Evolutionary conservation across 441 rosid genomes (phyloP).

Genomic region (Adansonia madagascariensis): DNA sequence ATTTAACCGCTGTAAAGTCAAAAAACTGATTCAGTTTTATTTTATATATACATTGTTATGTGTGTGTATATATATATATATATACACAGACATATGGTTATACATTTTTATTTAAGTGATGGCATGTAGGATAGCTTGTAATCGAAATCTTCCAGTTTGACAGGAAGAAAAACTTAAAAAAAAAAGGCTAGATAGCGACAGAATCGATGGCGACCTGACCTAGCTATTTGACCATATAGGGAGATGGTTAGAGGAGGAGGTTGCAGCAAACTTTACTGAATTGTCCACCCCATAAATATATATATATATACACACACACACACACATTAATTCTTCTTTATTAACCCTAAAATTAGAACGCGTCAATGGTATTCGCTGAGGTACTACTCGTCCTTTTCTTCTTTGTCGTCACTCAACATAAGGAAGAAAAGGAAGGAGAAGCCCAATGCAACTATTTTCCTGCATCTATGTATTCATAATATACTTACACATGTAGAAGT

Average conservation of each 20-base stretch:
- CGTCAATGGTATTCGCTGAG: constrained; percentile 32
- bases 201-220: constrained; percentile 24
- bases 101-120: not conserved
- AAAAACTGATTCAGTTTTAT: no score
- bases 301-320: no score
- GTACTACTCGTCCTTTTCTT: constrained; percentile 30
- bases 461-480: not conserved
- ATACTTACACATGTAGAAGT: not conserved
- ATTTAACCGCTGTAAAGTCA: no score
- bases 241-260: constrained; percentile 52
- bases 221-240: constrained; percentile 40
- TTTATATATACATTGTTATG: no score
- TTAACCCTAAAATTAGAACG: constrained; percentile 7
- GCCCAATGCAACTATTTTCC: not conserved
- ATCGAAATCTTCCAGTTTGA: constrained; percentile 3
- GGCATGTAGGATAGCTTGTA: not conserved
- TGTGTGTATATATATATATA: no score
- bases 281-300: not conserved
- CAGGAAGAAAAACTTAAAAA: constrained; percentile 15
- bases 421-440: not conserved
- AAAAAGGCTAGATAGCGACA: constrained; percentile 29
- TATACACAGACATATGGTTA: not conserved
- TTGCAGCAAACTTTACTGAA: constrained; percentile 41
- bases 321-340: constrained; percentile 20
- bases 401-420: constrained; percentile 17